Evolutionary conservation across 495 filamentous ascomycete genomes (phyloP).

Genomic region (Trypethelium eluteriae): DNA sequence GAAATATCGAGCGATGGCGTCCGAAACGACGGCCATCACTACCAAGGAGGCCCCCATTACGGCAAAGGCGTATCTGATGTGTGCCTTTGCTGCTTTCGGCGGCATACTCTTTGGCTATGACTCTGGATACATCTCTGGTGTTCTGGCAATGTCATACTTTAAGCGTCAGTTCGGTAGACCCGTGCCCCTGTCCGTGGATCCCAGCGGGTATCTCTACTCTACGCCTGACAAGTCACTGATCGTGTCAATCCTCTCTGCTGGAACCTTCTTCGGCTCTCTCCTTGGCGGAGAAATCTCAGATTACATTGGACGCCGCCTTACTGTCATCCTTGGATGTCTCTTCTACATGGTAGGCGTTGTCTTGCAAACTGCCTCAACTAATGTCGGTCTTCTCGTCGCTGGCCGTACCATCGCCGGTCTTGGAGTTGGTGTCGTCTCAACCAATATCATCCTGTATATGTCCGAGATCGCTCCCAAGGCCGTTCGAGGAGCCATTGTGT

Average conservation of each 20-base stretch:
- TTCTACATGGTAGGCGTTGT: slow-evolving; percentile 59
- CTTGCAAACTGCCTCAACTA: slow-evolving; percentile 50
- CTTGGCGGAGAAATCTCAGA: slow-evolving; percentile 64
- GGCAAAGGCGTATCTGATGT: slow-evolving; percentile 58
- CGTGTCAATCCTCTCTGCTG: slow-evolving; percentile 64
- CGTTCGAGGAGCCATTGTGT: slow-evolving; percentile 61
- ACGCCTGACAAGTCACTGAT: slow-evolving; percentile 53
- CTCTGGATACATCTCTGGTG: slow-evolving; percentile 56
- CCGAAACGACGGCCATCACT: slow-evolving; percentile 6
- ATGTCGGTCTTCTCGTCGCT: slow-evolving; percentile 50
- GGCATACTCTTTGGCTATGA: slow-evolving; percentile 44
- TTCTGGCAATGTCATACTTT: slow-evolving; percentile 50
- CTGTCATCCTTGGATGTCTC: slow-evolving; percentile 56
- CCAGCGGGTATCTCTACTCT: slow-evolving; percentile 40
- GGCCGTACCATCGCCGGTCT: slow-evolving; percentile 66
- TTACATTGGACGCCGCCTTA: slow-evolving; percentile 57
- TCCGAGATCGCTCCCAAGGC: slow-evolving; percentile 58
- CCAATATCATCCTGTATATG: slow-evolving; percentile 70
- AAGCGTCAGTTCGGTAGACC: slow-evolving; percentile 38
- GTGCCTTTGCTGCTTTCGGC: slow-evolving; percentile 61
- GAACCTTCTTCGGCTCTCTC: slow-evolving; percentile 70
- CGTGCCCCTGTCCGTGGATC: slow-evolving; percentile 26
- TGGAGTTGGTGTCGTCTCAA: slow-evolving; percentile 67
- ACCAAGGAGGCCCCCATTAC: slow-evolving; percentile 56
- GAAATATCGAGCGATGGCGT: not conserved